These are phyloP conservation scores for Candida buenavistaensis DNA, from an alignment of 1,139 yeast species.

Conservation along the genomic window DNA sequence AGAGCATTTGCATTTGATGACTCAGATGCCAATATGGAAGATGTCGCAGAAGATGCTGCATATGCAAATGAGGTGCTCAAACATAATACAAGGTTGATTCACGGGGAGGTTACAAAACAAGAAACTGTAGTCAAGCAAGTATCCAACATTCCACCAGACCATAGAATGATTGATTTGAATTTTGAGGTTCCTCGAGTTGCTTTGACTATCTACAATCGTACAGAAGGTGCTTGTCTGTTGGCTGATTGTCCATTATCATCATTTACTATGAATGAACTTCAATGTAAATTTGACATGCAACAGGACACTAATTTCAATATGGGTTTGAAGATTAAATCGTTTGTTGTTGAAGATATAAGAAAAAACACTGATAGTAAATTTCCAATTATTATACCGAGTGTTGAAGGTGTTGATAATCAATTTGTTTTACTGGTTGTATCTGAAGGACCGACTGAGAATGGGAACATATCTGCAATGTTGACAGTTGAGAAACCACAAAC, in stretches of 20 bases:
- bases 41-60: slow-evolving; percentile 66
- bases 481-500: slow-evolving; percentile 80
- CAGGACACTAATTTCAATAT: slow-evolving; percentile 60
- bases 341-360: slow-evolving; percentile 78
- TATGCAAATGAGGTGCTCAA: slow-evolving; percentile 50
- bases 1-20: slow-evolving; percentile 51
- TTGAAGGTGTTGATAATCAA: slow-evolving; percentile 64
- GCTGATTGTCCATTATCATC: slow-evolving; percentile 46
- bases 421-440: slow-evolving; percentile 58
- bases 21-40: slow-evolving; percentile 40
- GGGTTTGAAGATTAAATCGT: slow-evolving; percentile 66
- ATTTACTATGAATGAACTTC: slow-evolving; percentile 63
- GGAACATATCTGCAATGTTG: slow-evolving; percentile 51
- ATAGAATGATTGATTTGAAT: slow-evolving; percentile 44
- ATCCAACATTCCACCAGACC: slow-evolving; percentile 25
- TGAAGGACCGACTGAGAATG: slow-evolving; percentile 39
- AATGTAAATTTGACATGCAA: slow-evolving; percentile 49
- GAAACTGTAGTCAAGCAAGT: too few relatives aligned
- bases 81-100: slow-evolving; percentile 21
- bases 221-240: slow-evolving; percentile 40
- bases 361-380: slow-evolving; percentile 62
- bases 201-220: slow-evolving; percentile 62
- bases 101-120: slow-evolving; percentile 5
- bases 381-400: slow-evolving; percentile 76
- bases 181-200: slow-evolving; percentile 67